Evolutionary conservation across 2,329 filamentous ascomycete species (phyloP).

Genomic region (Colletotrichum tofieldiae): DNA sequence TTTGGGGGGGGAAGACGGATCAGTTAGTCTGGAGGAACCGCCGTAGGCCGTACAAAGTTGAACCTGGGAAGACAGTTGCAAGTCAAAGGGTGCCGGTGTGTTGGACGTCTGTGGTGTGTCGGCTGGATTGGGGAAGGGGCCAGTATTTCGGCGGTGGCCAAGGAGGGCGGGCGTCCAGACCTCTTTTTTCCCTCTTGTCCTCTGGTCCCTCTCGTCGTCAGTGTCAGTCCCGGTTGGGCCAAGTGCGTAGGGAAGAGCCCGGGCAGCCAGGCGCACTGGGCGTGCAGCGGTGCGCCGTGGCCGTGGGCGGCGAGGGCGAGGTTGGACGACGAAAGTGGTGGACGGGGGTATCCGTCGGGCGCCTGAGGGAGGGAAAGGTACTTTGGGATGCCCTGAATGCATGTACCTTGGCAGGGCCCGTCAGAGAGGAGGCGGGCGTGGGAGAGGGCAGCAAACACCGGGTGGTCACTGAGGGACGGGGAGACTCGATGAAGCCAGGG

Average conservation of each 20-base stretch:
- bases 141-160: slow-evolving; percentile 36
- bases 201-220: slow-evolving; percentile 16
- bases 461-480: not conserved
- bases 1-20: slow-evolving; percentile 5
- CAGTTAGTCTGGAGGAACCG: slow-evolving; percentile 15
- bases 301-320: slow-evolving; percentile 21
- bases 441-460: not conserved
- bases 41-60: slow-evolving; percentile 1
- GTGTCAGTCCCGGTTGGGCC: slow-evolving; percentile 33
- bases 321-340: slow-evolving; percentile 9
- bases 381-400: not conserved
- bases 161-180: slow-evolving; percentile 28
- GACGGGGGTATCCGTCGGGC: not conserved
- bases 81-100: slow-evolving; percentile 16
- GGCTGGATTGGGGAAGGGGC: slow-evolving; percentile 33
- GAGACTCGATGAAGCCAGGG: slow-evolving; percentile 8
- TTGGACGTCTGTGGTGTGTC: slow-evolving; percentile 21
- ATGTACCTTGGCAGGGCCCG: slow-evolving; percentile 6
- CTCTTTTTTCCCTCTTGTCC: not conserved
- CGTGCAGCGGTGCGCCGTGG: slow-evolving; percentile 16
- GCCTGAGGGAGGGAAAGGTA: not conserved
- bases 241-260: slow-evolving; percentile 31
- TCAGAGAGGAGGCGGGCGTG: not conserved
- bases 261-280: slow-evolving; percentile 28
- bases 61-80: slow-evolving; percentile 9